Evolutionary conservation across 2,329 filamentous ascomycete species (phyloP).

Genomic region (Metarhizium robertsii): DNA sequence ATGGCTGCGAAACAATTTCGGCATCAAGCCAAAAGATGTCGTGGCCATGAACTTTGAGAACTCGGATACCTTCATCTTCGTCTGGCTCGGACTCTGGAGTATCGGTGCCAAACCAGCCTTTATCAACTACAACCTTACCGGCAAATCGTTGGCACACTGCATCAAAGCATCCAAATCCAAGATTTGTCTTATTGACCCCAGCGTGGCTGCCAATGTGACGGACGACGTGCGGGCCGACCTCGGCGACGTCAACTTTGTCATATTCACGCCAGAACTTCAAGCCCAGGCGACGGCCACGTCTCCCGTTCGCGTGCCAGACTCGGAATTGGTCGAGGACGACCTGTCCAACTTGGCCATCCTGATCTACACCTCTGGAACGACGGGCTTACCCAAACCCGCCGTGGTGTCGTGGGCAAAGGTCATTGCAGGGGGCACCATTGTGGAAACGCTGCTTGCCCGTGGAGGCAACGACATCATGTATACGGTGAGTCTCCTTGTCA

Average conservation of each 20-base stretch:
- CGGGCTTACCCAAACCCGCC: slow-evolving; percentile 72
- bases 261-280: slow-evolving; percentile 51
- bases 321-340: slow-evolving; percentile 39
- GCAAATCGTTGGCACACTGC: slow-evolving; percentile 64
- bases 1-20: slow-evolving; percentile 59
- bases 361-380: slow-evolving; percentile 82
- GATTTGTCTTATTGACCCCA: slow-evolving; percentile 60
- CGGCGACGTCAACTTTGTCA: slow-evolving; percentile 44
- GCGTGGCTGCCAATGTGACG: slow-evolving; percentile 44
- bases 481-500: slow-evolving; percentile 29
- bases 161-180: slow-evolving; percentile 57
- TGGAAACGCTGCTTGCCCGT: slow-evolving; percentile 43
- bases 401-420: slow-evolving; percentile 66
- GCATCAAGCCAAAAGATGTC: slow-evolving; percentile 61
- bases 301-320: slow-evolving; percentile 49
- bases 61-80: slow-evolving; percentile 64
- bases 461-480: slow-evolving; percentile 60
- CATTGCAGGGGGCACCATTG: slow-evolving; percentile 32
- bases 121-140: slow-evolving; percentile 77
- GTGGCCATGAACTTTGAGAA: slow-evolving; percentile 79
- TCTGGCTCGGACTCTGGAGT: slow-evolving; percentile 72
- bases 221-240: slow-evolving; percentile 47
- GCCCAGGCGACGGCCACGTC: slow-evolving; percentile 41
- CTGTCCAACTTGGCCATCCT: slow-evolving; percentile 56
- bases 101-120: slow-evolving; percentile 77